Conservation (phyloP, 225 moss, liverwort and hornwort species). For the Marchantia paleacea region DNA sequence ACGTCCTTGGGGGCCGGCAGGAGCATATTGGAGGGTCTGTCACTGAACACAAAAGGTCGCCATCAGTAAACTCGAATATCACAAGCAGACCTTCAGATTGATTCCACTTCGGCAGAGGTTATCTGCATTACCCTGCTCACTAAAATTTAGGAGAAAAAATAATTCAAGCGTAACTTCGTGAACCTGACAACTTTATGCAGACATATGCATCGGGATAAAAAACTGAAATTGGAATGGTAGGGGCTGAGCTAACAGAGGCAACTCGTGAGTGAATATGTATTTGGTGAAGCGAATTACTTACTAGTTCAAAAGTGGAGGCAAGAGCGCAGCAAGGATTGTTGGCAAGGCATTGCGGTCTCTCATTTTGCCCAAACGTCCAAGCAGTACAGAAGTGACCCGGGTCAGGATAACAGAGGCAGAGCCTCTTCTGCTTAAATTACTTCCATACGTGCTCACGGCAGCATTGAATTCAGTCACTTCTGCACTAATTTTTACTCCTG, state of each 20-base stretch:
- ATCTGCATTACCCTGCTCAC: no score
- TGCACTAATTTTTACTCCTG: conserved; percentile 6
- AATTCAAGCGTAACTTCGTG: neutral
- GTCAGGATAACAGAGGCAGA: conserved; percentile 26
- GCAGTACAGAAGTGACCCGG: conserved; percentile 35
- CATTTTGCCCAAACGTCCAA: conserved; percentile 34
- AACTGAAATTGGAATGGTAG: neutral
- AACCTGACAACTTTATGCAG: neutral
- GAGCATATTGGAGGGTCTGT: conserved; percentile 26
- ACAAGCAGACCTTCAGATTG: no score
- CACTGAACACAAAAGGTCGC: neutral
- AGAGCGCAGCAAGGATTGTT: conserved; percentile 28
- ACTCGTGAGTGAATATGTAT: neutral
- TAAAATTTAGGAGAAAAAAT: no score
- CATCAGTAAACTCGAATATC: neutral
- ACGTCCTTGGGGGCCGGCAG: conserved; percentile 22
- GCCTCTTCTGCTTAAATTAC: conserved; percentile 5
- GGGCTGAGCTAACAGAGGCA: neutral
- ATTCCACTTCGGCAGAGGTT: no score
- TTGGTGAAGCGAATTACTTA: conserved; percentile 3
- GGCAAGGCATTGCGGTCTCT: conserved; percentile 24
- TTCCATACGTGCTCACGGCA: conserved; percentile 20
- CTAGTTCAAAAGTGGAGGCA: conserved; percentile 38
- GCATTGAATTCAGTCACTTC: conserved; percentile 27
- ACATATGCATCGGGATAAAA: neutral